Base-by-base conservation (phyloP, 169 alveolate species). In the Plasmodium gallinaceum region DNA sequence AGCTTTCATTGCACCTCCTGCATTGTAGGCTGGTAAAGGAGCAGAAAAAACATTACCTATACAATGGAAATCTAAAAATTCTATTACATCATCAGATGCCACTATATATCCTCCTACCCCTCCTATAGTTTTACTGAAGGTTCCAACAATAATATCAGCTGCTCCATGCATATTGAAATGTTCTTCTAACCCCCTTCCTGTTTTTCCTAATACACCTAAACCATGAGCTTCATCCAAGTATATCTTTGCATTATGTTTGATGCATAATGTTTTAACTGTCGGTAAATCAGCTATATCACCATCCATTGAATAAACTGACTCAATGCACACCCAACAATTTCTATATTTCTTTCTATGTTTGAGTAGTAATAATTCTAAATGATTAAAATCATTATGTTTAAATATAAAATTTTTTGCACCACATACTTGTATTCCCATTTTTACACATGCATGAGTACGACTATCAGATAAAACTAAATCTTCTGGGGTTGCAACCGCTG, bases 241-340 rank as follows among this genome's bases (percentile, higher is more conserved):
- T 61, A 96, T 57, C 32, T 89, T 70, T 14, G 95, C 93, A 20
- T 94, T 74, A 88, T 94, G 91, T 58, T 92, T 80, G 43, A 93
- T 74, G 9, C 95, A 88, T n/a, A 96, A 92, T 45, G 73, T 92
- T 62, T 90, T 68, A 60, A 91, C 62, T 18, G 83, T 64, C 22
- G 97, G 97, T 52, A 96, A 91, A 64, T 94, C 90, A 0, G 95
- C 92, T 43, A 96, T 93, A 66, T 96, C 98, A 7, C 97, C 98
- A 54, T 96, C 98, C 98, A 96, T 96, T 5, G 97, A 94, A 86
- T 93, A 96, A n/a, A 96, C 96, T 26, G 97, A 95, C 89, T 96
- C 98, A 20, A 94, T 61, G 45, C 96, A 83, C 10, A 94, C 74
- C 98, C 94, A 96, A 73, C 93, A 92, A 70, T 91, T 74, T 61